Conservation (phyloP, 192 early-diverging fungal genomes). For the Backusella circina region DNA sequence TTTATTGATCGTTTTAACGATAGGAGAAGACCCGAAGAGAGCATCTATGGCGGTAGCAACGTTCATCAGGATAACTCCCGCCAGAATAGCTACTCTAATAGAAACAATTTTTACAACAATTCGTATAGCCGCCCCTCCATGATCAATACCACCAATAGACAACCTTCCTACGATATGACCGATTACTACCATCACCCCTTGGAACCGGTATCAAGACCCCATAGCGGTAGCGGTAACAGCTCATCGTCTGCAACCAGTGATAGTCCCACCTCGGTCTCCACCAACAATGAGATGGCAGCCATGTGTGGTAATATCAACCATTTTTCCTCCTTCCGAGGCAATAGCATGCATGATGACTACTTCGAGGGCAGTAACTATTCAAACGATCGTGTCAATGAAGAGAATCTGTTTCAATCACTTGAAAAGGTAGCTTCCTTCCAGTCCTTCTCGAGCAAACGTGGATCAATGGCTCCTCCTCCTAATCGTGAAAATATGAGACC, state of each 20-base stretch:
- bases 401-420: neutral
- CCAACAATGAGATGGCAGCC: neutral
- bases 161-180: neutral
- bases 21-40: neutral
- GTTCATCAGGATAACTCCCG: neutral
- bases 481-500: neutral
- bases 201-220: neutral
- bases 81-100: neutral
- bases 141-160: neutral
- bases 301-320: neutral
- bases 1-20: constrained; percentile 3
- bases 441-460: neutral
- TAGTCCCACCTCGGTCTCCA: neutral
- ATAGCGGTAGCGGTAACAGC: neutral
- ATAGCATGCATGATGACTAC: neutral
- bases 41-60: neutral
- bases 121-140: neutral
- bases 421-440: neutral
- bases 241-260: neutral
- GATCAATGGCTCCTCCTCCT: neutral
- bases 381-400: neutral
- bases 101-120: neutral
- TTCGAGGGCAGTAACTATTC: neutral
- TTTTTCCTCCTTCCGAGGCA: neutral
- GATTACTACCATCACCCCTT: neutral